Percentiles rank a stretch among this genome's conserved stretches.
Evolutionary conservation across 2,329 filamentous ascomycete genomes (phyloP).

Genomic region (Microdochium trichocladiopsis): DNA sequence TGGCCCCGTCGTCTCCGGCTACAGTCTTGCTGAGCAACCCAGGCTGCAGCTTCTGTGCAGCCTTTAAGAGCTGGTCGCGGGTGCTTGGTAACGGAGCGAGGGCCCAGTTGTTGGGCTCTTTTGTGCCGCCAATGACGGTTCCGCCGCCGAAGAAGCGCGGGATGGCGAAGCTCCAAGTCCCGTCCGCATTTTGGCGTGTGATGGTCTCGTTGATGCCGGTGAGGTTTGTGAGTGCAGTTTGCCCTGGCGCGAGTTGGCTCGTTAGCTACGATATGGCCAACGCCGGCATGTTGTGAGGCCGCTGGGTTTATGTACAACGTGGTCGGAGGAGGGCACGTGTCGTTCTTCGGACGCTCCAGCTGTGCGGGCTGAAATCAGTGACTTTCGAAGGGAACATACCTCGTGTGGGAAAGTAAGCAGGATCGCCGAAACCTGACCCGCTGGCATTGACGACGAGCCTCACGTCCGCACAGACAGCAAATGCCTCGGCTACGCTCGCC

Average conservation of each 20-base stretch:
- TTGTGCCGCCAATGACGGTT: slow-evolving; percentile 60
- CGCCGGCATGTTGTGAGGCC: slow-evolving; percentile 3
- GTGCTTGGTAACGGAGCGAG: slow-evolving; percentile 37
- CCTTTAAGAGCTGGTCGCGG: slow-evolving; percentile 35
- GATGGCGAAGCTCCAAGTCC: slow-evolving; percentile 56
- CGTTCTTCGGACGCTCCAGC: no score
- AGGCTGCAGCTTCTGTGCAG: slow-evolving; percentile 20
- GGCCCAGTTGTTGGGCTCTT: slow-evolving; percentile 51
- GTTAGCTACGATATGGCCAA: neutral
- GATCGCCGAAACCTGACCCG: slow-evolving; percentile 35
- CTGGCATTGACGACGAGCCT: slow-evolving; percentile 36
- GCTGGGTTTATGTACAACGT: no score
- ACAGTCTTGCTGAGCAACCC: slow-evolving; percentile 14
- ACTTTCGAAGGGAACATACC: no score
- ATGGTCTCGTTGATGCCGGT: slow-evolving; percentile 21
- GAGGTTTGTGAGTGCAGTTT: slow-evolving; percentile 29
- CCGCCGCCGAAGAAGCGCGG: slow-evolving; percentile 55
- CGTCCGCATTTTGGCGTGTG: slow-evolving; percentile 56
- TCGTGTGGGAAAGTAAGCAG: slow-evolving; percentile 33
- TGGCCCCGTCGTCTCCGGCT: slow-evolving; percentile 2
- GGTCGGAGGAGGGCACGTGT: no score
- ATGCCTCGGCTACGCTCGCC: slow-evolving; percentile 28
- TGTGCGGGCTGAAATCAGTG: no score
- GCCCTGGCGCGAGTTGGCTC: slow-evolving; percentile 21
- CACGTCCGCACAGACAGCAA: slow-evolving; percentile 18